Conservation (phyloP, 169 alveolate species). For the Besnoitia besnoiti region DNA sequence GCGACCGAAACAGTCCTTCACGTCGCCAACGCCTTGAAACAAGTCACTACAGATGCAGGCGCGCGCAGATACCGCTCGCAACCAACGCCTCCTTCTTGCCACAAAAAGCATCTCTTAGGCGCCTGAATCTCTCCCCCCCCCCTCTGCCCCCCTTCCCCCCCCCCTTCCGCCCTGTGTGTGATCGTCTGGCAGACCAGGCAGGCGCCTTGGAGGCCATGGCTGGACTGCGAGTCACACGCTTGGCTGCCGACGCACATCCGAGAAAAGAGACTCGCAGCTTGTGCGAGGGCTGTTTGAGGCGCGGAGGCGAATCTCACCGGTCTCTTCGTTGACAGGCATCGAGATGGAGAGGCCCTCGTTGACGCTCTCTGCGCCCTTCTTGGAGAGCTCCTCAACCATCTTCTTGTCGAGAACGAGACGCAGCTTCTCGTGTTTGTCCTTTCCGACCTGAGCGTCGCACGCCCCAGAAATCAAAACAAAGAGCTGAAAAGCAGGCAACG, state of each 20-base stretch:
- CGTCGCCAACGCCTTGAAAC: not conserved
- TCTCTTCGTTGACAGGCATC: slow-evolving; percentile 35
- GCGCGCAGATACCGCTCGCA: not conserved
- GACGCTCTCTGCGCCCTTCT: slow-evolving; percentile 51
- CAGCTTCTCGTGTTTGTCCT: slow-evolving; percentile 66
- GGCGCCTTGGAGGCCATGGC: not conserved
- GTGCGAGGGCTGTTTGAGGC: not conserved
- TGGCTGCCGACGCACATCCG: not conserved
- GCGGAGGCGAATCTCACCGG: not conserved
- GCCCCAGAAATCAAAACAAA: not conserved
- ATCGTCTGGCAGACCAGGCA: too few species aligned
- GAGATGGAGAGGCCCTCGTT: slow-evolving; percentile 36
- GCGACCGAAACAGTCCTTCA: not conserved
- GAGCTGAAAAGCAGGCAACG: not conserved
- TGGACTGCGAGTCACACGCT: not conserved
- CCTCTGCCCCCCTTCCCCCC: not conserved
- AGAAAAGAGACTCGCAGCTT: not conserved
- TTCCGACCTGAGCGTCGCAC: slow-evolving; percentile 43
- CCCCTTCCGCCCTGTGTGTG: not conserved
- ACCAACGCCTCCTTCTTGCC: not conserved
- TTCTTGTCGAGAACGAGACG: slow-evolving; percentile 52
- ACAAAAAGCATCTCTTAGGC: not conserved
- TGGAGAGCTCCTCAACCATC: slow-evolving; percentile 52
- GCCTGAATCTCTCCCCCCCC: not conserved
- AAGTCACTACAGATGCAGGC: not conserved